Percentiles rank a stretch among this genome's conserved stretches.
Evolutionary conservation across 768 basidiomycete species (phyloP).

Genomic region (Phlebiopsis flavidoalba): DNA sequence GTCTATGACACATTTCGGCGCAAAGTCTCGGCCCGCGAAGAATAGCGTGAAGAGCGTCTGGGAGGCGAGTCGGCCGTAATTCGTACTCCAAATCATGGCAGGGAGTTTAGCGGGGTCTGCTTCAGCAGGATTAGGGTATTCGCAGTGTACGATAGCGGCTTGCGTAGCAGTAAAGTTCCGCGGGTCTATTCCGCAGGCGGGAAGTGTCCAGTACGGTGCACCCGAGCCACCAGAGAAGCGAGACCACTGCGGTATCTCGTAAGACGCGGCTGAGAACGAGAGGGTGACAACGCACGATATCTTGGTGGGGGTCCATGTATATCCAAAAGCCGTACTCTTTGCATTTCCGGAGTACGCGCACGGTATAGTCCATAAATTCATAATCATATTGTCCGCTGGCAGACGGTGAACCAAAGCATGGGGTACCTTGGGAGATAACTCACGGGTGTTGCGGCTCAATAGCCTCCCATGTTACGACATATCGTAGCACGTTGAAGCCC

Average conservation of each 20-base stretch:
- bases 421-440: constrained; percentile 32
- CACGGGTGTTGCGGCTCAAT: constrained; percentile 94
- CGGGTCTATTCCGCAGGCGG: constrained; percentile 88
- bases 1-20: constrained; percentile 88
- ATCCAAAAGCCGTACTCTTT: constrained; percentile 89
- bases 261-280: not conserved
- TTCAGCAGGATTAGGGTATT: constrained; percentile 63
- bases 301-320: constrained; percentile 96
- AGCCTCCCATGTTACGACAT: constrained; percentile 91
- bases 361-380: constrained; percentile 88
- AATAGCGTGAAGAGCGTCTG: constrained; percentile 94
- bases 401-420: constrained; percentile 3
- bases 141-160: constrained; percentile 81
- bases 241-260: constrained; percentile 62
- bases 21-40: constrained; percentile 85
- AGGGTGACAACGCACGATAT: constrained; percentile 56
- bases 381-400: constrained; percentile 83
- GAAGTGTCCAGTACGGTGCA: constrained; percentile 90
- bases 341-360: constrained; percentile 83
- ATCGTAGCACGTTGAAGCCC: constrained; percentile 89
- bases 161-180: constrained; percentile 81
- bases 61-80: constrained; percentile 83
- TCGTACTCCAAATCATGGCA: constrained; percentile 96
- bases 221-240: constrained; percentile 94
- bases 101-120: constrained; percentile 75